Conservation (phyloP, 2,329 filamentous ascomycete genomes). For the Plectosphaerella sp. region DNA sequence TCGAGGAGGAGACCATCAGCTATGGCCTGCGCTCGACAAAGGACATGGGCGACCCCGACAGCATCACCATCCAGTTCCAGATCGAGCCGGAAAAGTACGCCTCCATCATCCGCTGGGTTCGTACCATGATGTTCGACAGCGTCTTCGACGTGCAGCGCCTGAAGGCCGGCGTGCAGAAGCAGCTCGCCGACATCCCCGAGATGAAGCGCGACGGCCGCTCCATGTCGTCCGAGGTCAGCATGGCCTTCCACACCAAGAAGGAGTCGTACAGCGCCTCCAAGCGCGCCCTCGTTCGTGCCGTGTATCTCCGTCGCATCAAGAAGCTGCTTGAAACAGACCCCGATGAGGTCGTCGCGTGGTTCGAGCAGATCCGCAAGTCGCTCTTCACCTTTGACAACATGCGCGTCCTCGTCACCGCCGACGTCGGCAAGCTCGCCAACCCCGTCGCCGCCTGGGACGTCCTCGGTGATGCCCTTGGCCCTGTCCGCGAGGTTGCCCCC, state of each 20-base stretch:
- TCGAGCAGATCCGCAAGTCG: slow-evolving; percentile 69
- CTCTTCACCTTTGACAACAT: slow-evolving; percentile 85
- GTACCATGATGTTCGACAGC: slow-evolving; percentile 80
- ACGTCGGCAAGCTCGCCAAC: slow-evolving; percentile 67
- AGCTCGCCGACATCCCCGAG: slow-evolving; percentile 88
- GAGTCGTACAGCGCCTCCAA: slow-evolving; percentile 74
- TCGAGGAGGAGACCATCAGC: slow-evolving; percentile 86
- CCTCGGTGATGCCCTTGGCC: slow-evolving; percentile 49
- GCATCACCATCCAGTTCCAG: slow-evolving; percentile 76
- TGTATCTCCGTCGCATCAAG: slow-evolving; percentile 82
- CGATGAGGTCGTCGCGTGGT: slow-evolving; percentile 67
- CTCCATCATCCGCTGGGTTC: slow-evolving; percentile 77
- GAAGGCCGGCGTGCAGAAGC: slow-evolving; percentile 66
- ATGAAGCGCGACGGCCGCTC: slow-evolving; percentile 78
- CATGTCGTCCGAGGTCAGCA: slow-evolving; percentile 62
- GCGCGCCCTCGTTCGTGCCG: slow-evolving; percentile 77
- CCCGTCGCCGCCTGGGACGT: slow-evolving; percentile 77
- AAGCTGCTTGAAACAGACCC: slow-evolving; percentile 76
- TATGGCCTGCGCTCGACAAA: slow-evolving; percentile 70
- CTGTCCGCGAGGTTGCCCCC: slow-evolving; percentile 54
- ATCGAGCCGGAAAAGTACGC: slow-evolving; percentile 86
- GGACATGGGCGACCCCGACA: slow-evolving; percentile 72
- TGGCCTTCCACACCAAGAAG: slow-evolving; percentile 75
- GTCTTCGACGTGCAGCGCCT: slow-evolving; percentile 73
- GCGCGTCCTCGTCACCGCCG: slow-evolving; percentile 77